phyloP scores from a whole-genome alignment of 78 protist species.

The Tieghemostelium lacteum region DNA sequence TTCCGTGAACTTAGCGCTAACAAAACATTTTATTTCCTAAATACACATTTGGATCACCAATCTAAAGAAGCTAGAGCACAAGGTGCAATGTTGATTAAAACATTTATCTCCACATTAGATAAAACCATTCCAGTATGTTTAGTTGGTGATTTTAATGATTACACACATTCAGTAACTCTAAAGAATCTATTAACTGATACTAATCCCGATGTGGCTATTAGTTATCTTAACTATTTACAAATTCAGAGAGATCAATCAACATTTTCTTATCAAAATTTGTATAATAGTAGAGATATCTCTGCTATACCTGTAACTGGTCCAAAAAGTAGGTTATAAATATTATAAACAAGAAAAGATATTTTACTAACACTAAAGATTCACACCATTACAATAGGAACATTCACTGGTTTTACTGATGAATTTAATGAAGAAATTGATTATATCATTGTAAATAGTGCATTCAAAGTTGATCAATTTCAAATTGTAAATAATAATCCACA shows the following conservation, averaged over 20 bases:
- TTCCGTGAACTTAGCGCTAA: neutral
- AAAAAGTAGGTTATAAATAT: neutral
- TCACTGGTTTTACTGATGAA: conserved; percentile 18
- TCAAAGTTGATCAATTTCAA: conserved; percentile 5
- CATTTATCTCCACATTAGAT: conserved; percentile 17
- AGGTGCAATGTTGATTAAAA: conserved; percentile 40
- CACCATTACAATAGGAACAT: conserved; percentile 14
- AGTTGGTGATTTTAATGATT: conserved; percentile 36
- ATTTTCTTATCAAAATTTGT: conserved; percentile 2
- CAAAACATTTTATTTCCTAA: conserved; percentile 18
- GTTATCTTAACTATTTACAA: conserved; percentile 1
- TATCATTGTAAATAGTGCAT: conserved; percentile 5
- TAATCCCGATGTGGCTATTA: neutral
- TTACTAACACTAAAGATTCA: neutral
- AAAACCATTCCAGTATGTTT: neutral
- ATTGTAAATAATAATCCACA: conserved; percentile 9
- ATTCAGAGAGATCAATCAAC: neutral
- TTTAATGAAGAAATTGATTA: conserved; percentile 15
- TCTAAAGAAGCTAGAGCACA: conserved; percentile 12
- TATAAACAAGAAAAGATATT: neutral
- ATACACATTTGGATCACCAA: conserved; percentile 52
- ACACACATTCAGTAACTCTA: neutral
- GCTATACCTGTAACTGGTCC: conserved; percentile 39
- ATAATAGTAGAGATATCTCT: neutral
- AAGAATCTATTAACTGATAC: neutral